Evolutionary conservation across 495 filamentous ascomycete genomes (phyloP), one percentile per base, ranked within the genome.

Genomic region (Aspergillus funiculosus): DNA sequence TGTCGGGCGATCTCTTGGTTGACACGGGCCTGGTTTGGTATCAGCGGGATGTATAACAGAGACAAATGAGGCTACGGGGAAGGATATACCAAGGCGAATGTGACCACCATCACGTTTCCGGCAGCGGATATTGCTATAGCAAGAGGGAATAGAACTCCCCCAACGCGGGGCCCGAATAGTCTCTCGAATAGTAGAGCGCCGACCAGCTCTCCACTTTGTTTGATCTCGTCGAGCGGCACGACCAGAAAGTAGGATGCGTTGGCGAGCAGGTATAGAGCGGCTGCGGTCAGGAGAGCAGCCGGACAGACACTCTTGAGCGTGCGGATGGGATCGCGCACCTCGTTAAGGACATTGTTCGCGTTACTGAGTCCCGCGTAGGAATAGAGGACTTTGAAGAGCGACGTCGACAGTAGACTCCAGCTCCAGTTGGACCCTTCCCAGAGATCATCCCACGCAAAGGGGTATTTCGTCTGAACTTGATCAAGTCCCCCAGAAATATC

Each of bases 61-160:
- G 27, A 6, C 13, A 9, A 39, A 57, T 64, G 37, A n/a, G n/a
- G n/a, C n/a, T n/a, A n/a, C n/a, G n/a, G n/a, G n/a, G n/a, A n/a
- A n/a, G n/a, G n/a, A n/a, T n/a, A n/a, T 66, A 83, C 80, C 50
- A 79, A 48, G 6, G 76, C 64, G 58, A 84, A 88, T 6, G 82
- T 84, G 5, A 86, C 83, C 1, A 87, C 82, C 81, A 89, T 86
- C 1, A 88, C 81, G 57, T 88, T 88, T 0, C 85, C 85, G 0
- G 74, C 77, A 0, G 80, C 83, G 0, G 80, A 85, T 11, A 81
- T 63, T 0, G 83, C 83, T 37, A 89, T 76, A 9, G 80, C 75
- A 7, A 85, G 53, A 3, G 82, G 79, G 14, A 87, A 63, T 13
- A 87, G 56, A 14, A 62, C 66, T 21, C 66, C 74, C 1, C 83